Percentiles rank a stretch among this genome's conserved stretches.
Evolutionary conservation across 352 stramenopile genomes (phyloP).

Genomic region (Pythium vanterpoolii): DNA sequence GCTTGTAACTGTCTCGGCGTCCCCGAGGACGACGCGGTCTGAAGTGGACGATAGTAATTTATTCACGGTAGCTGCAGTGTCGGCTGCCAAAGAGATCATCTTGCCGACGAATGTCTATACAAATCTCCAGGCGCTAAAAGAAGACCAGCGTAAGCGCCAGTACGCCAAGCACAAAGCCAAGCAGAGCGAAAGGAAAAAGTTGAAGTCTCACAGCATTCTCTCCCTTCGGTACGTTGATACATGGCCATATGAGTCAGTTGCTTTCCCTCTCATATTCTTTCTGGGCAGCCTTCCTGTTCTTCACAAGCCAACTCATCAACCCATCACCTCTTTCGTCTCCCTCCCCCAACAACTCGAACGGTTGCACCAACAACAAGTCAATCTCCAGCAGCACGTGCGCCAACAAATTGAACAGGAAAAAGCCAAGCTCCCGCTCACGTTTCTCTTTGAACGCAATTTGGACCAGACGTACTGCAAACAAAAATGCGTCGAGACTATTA

Average conservation of each 20-base stretch:
- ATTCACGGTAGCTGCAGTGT: not conserved
- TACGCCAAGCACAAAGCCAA: not conserved
- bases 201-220: conserved; percentile 20
- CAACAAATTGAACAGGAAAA: conserved; percentile 51
- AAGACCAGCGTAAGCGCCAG: conserved; percentile 7
- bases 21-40: conserved; percentile 1
- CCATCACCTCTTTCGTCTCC: conserved; percentile 4
- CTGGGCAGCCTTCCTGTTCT: not conserved
- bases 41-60: not conserved
- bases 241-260: too few relatives aligned
- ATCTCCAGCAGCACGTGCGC: conserved; percentile 33
- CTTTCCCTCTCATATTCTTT: too few relatives aligned
- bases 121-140: conserved; percentile 6
- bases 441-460: conserved; percentile 74
- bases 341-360: conserved; percentile 11
- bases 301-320: conserved; percentile 9
- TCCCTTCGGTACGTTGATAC: conserved; percentile 26
- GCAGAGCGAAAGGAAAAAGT: conserved; percentile 6
- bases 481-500: conserved; percentile 50
- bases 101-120: conserved; percentile 3
- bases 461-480: conserved; percentile 53
- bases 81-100: not conserved
- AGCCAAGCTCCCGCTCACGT: conserved; percentile 54
- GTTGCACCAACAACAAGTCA: not conserved
- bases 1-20: not conserved